Conservation (phyloP, 176 grass and related monocot species). For the Oryza glaberrima region DNA sequence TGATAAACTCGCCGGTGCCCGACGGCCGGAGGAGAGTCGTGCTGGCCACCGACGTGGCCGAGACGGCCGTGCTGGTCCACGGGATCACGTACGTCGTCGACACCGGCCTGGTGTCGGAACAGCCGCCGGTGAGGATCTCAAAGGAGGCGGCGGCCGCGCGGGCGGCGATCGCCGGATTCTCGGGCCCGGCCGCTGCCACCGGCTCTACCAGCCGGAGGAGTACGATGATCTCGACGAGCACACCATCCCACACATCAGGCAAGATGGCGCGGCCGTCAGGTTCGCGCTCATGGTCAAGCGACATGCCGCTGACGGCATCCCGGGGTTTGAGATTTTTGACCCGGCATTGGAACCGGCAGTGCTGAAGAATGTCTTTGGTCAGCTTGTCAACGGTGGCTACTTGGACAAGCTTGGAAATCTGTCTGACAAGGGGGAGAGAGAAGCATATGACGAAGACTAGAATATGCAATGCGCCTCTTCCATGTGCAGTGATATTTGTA, state of each 20-base stretch:
- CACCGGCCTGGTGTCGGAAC: constrained; percentile 24
- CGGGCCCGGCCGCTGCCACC: not conserved
- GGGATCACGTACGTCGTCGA: constrained; percentile 40
- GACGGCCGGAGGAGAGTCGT: constrained; percentile 28
- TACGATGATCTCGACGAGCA: constrained; percentile 23
- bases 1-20: not conserved
- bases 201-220: constrained; percentile 11
- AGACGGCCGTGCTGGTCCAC: constrained; percentile 29
- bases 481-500: not conserved
- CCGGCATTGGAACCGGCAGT: not conserved
- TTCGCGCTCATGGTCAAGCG: constrained; percentile 30
- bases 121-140: constrained; percentile 22
- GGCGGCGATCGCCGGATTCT: not conserved
- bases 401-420: constrained; percentile 20
- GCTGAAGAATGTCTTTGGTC: not conserved
- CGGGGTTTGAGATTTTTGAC: constrained; percentile 32
- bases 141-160: constrained; percentile 13
- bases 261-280: not conserved
- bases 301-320: constrained; percentile 8
- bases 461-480: not conserved
- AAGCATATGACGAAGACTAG: constrained; percentile 24
- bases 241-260: constrained; percentile 18
- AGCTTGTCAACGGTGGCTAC: constrained; percentile 17
- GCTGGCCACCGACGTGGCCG: constrained; percentile 40
- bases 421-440: not conserved